Base-by-base conservation (phyloP, 805 yeast genomes). In the Sugiyamaella americana region DNA sequence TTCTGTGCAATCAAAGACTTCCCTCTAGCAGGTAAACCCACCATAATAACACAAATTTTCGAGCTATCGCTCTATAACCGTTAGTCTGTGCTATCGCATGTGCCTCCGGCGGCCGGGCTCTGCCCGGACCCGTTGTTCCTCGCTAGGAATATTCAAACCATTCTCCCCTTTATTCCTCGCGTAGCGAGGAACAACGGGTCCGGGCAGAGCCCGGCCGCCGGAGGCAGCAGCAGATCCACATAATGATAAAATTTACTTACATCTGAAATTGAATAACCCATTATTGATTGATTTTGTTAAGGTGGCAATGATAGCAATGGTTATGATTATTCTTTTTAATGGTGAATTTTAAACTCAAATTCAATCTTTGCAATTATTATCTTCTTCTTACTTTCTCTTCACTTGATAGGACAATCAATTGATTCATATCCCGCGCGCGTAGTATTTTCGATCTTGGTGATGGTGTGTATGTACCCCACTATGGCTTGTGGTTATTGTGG, bases 1-100 rank as follows among this genome's bases (percentile, higher is more conserved):
- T 91, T 93, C 62, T 88, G 95, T 2, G 98, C 88, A 52, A 93
- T 91, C 64, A 88, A 81, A 2, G 96, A 84, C 65, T 93, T 93
- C 2, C 98, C 98, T 48, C 98, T 76, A 11, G 72, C 73, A 2
- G 73, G 73, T 40, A 69, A 56, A 4, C 73, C 73, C 40, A 70
- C 73, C 73, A 30, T 45, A 19, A 45, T 41, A 37, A 44, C 47
- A 38, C 47, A 44, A 8, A 44, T 37, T 29, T 38, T 41, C n/a
- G 43, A n/a, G 37, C 23, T 30, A 39, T 44, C 47, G 36, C 37
- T 30, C 47, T 44, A 43, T 26, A 26, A 13, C 32, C 32, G 32
- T 26, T 26, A 8, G 32, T 26, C 32, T 26, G 32, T 26, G 8
- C 32, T 26, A 26, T 13, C 8, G 11, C 13, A 26, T 26, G 8